These are phyloP conservation scores for Quercus tomentella DNA, from an alignment of 331 rosid species.

Conservation along the genomic window DNA sequence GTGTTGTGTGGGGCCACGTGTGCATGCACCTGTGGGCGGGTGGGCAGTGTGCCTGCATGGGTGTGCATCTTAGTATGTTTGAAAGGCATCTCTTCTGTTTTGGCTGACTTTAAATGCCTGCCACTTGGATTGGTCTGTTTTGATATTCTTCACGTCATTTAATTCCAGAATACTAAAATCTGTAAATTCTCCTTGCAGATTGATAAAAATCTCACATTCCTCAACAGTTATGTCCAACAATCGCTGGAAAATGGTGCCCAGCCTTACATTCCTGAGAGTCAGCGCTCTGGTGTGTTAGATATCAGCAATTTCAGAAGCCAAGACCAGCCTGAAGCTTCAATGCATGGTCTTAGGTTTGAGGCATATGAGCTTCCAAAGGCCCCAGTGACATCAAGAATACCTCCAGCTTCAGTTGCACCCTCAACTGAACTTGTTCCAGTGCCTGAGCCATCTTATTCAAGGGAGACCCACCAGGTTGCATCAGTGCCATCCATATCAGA, in stretches of 20 bases:
- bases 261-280: constrained; percentile 75
- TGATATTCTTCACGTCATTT: not conserved
- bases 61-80: not conserved
- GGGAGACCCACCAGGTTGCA: constrained; percentile 51
- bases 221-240: constrained; percentile 55
- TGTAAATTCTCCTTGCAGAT: constrained; percentile 43
- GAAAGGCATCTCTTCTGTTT: not conserved
- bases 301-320: constrained; percentile 50
- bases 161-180: constrained; percentile 1
- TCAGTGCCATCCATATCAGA: constrained; percentile 48
- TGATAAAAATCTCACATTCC: constrained; percentile 72
- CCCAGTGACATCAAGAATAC: constrained; percentile 42
- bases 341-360: constrained; percentile 79
- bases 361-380: constrained; percentile 85
- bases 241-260: constrained; percentile 77
- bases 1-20: not conserved
- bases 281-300: constrained; percentile 48
- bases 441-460: constrained; percentile 52
- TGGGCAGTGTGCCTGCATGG: not conserved
- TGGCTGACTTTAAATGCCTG: not conserved
- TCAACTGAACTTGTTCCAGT: constrained; percentile 67
- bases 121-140: not conserved
- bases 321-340: constrained; percentile 61
- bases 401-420: constrained; percentile 43
- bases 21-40: too few relatives aligned